Base-by-base conservation (phyloP, 164 flowering plant species). In the Umbilicus rupestris region DNA sequence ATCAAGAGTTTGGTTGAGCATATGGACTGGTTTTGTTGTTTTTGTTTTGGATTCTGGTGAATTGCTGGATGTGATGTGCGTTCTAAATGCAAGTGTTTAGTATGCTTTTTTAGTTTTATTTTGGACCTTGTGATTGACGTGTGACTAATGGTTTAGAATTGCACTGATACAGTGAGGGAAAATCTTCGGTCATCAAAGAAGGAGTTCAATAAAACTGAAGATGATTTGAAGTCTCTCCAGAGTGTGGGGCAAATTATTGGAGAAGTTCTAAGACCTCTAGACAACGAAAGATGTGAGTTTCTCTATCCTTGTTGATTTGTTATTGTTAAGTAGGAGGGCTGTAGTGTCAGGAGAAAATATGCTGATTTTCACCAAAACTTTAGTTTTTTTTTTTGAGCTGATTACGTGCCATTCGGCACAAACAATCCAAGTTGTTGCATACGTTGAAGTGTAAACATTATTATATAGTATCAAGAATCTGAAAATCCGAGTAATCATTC, bases 191-290 rank as follows among this genome's bases (percentile, higher is more conserved):
- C 72, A 57, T 68, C 89, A 1, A 94, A 85, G 66, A 94, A 88
- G 76, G 97, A 94, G 67, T 89, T 82, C 69, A 75, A 77, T 50
- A 94, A 89, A 69, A 89, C 96, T 14, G 97, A 91, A 79, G 97
- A 89, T 83, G 96, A 91, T 77, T 77, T 95, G 73, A 95, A 92
- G 86, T 87, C 97, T 41, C 97, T 92, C 49, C 97, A 95, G 65
- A 88, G 97, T 71, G 97, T 88, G 77, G 99, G 99, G 29, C 97
- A 95, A 72, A 87, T 92, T 58, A 87, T 95, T 37, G 99, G 97
- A 41, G 97, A 92, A 85, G 97, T 95, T 68, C 89, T 95, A 42
- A 75, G 96, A 71, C 96, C 94, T 72, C 87, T 95, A 62, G 99
- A 94, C 66, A 87, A 87, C 73, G 97, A 94, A 75, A 89, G 96